phyloP scores from a whole-genome alignment of 345 rosid genomes.

The Eutrema heterophyllum region DNA sequence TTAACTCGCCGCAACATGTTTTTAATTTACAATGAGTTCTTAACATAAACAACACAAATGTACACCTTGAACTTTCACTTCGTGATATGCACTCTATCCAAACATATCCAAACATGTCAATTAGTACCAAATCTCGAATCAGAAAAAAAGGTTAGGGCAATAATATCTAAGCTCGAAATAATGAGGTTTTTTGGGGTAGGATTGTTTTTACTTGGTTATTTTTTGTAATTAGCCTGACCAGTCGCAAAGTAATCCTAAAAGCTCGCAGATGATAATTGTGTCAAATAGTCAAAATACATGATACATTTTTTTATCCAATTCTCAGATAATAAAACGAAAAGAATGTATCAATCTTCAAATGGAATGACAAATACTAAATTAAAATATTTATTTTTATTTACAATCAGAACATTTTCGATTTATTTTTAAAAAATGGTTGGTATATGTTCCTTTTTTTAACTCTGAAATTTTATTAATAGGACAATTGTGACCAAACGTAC shows the following conservation, averaged over 20 bases:
- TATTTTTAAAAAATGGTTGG: too few relatives aligned
- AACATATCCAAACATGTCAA: too few relatives aligned
- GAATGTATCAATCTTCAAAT: background rate
- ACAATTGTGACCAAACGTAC: too few relatives aligned
- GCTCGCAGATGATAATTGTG: background rate
- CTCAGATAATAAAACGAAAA: background rate
- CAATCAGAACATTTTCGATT: too few relatives aligned
- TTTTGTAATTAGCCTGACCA: background rate
- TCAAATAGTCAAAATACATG: background rate
- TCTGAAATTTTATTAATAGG: too few relatives aligned
- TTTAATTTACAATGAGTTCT: background rate
- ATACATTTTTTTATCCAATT: background rate
- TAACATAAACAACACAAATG: background rate
- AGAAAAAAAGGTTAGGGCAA: background rate
- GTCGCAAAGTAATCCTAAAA: background rate
- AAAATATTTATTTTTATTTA: too few relatives aligned
- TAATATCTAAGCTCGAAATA: background rate
- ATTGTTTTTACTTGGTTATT: background rate
- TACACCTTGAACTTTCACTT: background rate
- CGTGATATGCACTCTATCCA: background rate
- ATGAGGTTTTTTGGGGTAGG: background rate
- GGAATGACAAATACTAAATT: background rate
- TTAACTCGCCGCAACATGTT: background rate
- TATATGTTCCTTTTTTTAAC: too few relatives aligned
- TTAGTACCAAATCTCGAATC: background rate